A percentile compares a stretch with the other conserved stretches of the same genome.
Conservation (phyloP, 305 asterid species). For the Solanum chacoense region DNA sequence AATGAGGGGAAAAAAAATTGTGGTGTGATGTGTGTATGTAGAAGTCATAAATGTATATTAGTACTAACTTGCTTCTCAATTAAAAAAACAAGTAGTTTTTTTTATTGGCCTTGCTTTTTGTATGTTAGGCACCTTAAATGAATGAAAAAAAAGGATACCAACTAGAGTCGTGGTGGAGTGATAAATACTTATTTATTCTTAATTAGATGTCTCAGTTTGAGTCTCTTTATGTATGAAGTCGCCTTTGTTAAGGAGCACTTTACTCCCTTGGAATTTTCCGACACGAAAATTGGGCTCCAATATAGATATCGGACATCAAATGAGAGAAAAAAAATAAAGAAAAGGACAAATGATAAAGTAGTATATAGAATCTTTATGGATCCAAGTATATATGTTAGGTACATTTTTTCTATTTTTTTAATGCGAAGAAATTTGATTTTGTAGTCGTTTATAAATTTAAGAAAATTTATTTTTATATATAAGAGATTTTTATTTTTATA, state of each 20-base stretch:
- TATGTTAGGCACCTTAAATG: neutral
- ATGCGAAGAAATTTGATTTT: neutral
- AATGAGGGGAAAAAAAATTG: neutral
- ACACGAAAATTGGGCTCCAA: fast-evolving
- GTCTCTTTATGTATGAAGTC: neutral
- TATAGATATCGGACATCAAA: neutral
- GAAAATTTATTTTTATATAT: neutral
- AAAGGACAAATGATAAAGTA: neutral
- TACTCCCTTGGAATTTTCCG: fast-evolving
- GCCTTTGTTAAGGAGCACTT: neutral
- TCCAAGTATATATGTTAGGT: neutral
- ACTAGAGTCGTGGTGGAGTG: neutral
- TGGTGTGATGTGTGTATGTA: neutral
- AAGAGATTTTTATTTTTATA: neutral
- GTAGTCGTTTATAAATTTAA: neutral
- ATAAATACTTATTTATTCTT: neutral
- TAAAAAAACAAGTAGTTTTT: neutral
- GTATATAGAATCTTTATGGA: neutral
- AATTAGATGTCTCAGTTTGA: neutral
- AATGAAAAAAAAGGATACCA: neutral
- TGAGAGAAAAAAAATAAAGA: fast-evolving
- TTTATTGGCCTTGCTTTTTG: constrained; percentile 6
- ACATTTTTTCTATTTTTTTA: neutral
- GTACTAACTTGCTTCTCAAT: constrained; percentile 12
- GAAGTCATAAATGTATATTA: constrained; percentile 10